These are phyloP conservation scores for Pseudozyma hubeiensis DNA, from an alignment of 1,284 basidiomycete genomes.

Conservation along the genomic window DNA sequence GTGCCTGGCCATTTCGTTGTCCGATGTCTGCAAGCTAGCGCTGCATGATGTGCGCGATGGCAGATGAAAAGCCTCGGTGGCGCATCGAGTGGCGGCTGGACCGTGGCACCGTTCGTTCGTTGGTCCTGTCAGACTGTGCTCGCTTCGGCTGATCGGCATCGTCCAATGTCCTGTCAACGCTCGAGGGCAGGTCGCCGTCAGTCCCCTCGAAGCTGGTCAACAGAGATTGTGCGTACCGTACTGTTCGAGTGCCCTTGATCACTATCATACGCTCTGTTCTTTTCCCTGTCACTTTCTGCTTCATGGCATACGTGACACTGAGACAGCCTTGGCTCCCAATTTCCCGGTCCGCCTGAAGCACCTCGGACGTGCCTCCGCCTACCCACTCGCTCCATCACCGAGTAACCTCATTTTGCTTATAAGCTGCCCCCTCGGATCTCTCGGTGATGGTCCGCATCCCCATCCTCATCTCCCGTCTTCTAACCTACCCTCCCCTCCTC, in stretches of 20 bases:
- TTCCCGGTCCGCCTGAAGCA: conserved; percentile 41
- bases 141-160: conserved; percentile 10
- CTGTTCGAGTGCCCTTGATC: neutral
- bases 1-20: conserved; percentile 13
- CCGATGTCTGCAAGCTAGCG: conserved; percentile 2
- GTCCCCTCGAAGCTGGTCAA: too few relatives aligned
- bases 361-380: conserved; percentile 38
- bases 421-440: conserved; percentile 46
- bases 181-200: too few relatives aligned
- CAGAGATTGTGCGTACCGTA: neutral
- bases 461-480: conserved; percentile 31
- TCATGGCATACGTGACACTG: conserved; percentile 25
- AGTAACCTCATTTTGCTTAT: conserved; percentile 33
- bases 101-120: conserved; percentile 14
- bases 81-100: conserved; percentile 7
- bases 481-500: conserved; percentile 16
- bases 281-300: conserved; percentile 18
- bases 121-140: conserved; percentile 34
- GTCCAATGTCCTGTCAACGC: conserved; percentile 18
- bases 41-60: neutral
- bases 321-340: conserved; percentile 25
- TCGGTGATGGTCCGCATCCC: conserved; percentile 44
- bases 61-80: conserved; percentile 4
- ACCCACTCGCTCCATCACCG: conserved; percentile 35
- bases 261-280: neutral